Evolutionary conservation across 805 yeast genomes (phyloP).

Genomic region (Candida easanensis): DNA sequence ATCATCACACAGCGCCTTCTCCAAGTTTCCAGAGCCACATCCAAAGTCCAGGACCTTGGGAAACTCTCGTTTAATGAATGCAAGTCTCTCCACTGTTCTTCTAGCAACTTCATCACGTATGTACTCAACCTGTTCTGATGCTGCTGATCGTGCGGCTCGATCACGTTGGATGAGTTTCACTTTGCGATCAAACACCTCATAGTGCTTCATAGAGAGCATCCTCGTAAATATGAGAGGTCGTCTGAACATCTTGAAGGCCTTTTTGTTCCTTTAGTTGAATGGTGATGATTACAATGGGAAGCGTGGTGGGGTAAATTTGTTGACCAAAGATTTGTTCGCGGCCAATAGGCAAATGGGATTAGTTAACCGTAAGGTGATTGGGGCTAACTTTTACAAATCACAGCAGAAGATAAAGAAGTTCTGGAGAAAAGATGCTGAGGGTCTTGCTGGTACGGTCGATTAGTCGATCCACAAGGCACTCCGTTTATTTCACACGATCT

Average conservation of each 20-base stretch:
- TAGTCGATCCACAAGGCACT: no score
- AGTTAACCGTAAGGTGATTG: no score
- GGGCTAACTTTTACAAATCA: no score
- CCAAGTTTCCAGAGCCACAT: slow-evolving; percentile 64
- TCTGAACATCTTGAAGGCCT: not conserved
- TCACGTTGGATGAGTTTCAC: slow-evolving; percentile 62
- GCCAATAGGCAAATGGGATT: no score
- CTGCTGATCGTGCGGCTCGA: slow-evolving; percentile 43
- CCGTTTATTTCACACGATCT: no score
- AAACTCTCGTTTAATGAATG: slow-evolving; percentile 67
- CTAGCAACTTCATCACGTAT: slow-evolving; percentile 70
- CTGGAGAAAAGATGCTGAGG: no score
- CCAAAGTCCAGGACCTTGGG: slow-evolving; percentile 68
- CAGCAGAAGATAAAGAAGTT: no score
- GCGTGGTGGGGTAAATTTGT: no score
- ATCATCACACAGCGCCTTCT: slow-evolving; percentile 32
- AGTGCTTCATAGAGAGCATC: slow-evolving; percentile 15
- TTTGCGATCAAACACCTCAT: slow-evolving; percentile 58
- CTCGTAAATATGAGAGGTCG: not conserved
- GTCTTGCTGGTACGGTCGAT: no score
- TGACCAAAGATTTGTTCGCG: no score
- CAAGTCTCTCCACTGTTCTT: slow-evolving; percentile 70
- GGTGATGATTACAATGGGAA: no score
- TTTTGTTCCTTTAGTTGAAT: not conserved
- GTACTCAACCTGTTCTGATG: slow-evolving; percentile 62